These are phyloP conservation scores for Rehmannia glutinosa DNA, from an alignment of 257 asterid species.

Conservation along the genomic window DNA sequence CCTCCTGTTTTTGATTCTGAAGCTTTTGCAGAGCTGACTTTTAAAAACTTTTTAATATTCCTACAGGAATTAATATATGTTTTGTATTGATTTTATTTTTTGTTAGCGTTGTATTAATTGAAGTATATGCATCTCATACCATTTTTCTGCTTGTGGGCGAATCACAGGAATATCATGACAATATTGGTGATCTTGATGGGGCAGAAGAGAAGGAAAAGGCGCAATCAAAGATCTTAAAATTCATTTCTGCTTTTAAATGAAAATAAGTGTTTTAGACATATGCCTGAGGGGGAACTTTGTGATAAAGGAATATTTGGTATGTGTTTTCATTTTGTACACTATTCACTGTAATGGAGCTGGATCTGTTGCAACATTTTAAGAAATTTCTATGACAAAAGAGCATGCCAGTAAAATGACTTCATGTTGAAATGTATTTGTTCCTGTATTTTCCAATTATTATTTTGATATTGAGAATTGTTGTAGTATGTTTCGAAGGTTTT, in stretches of 20 bases:
- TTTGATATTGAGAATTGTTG: too few relatives aligned
- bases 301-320: neutral
- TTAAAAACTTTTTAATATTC: neutral
- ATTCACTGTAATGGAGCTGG: neutral
- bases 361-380: constrained; percentile 6
- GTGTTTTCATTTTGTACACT: constrained; percentile 4
- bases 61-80: neutral
- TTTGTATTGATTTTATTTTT: neutral
- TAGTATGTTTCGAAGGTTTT: too few relatives aligned
- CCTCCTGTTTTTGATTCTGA: constrained; percentile 3
- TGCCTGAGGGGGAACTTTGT: constrained; percentile 3
- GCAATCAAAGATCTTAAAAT: constrained; percentile 65
- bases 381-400: neutral
- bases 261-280: neutral
- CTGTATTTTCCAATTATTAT: too few relatives aligned
- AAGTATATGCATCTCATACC: neutral
- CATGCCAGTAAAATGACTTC: neutral
- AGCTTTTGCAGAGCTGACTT: neutral
- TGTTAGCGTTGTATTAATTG: neutral
- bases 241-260: constrained; percentile 61
- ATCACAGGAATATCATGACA: constrained; percentile 82
- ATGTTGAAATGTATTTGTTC: neutral
- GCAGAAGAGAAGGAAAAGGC: constrained; percentile 97
- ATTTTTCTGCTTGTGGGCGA: constrained; percentile 1
- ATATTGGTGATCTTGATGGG: constrained; percentile 93